Evolutionary conservation across 805 yeast genomes (phyloP), one percentile per base, ranked within the genome.

Genomic region (Cyberlindnera nakhonratchasimensis): DNA sequence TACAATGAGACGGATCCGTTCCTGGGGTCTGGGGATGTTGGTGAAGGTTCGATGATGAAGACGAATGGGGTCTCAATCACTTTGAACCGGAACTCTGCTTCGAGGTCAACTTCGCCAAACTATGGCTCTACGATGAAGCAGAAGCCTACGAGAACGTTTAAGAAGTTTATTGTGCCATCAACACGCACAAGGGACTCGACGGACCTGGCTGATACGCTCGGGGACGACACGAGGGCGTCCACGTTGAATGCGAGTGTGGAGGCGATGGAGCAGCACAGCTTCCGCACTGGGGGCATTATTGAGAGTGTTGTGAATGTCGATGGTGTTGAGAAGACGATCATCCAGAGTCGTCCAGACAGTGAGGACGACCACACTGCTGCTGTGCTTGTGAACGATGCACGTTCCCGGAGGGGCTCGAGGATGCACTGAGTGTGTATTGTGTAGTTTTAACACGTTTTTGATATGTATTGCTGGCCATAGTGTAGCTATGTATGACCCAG

Each of bases 321-420:
- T 57, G 96, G 96, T 40, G 85, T 86, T 17, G 80, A 79, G 54
- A 88, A 88, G 69, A 87, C 95, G 4, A 85, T 88, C 47, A 87
- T 88, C 54, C 91, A 84, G 53, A 82, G 79, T 40, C 74, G 69
- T 30, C 79, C 76, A 18, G 66, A 62, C 29, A 62, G 55, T n/a
- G 43, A 48, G 17, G 43, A 39, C 12, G 43, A 38, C 4, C 34
- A 40, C 12, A 31, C 40, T 7, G 44, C 37, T 4, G 46, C 37
- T 5, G 20, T 43, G 24, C 26, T 50, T 23, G 34, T 43, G 13
- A 33, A 33, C 18, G 34, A 25, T 6, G 16, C 20, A 12, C 23
- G 40, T 5, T 38, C 40, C 6, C 20, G 42, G 13, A 17, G 46
- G 8, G 38, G 45, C 12, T 42, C 45, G 9, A 18, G 41, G 12